Evolutionary conservation across 1,284 basidiomycete species (phyloP).

Genomic region (Apiotrichum domesticum): DNA sequence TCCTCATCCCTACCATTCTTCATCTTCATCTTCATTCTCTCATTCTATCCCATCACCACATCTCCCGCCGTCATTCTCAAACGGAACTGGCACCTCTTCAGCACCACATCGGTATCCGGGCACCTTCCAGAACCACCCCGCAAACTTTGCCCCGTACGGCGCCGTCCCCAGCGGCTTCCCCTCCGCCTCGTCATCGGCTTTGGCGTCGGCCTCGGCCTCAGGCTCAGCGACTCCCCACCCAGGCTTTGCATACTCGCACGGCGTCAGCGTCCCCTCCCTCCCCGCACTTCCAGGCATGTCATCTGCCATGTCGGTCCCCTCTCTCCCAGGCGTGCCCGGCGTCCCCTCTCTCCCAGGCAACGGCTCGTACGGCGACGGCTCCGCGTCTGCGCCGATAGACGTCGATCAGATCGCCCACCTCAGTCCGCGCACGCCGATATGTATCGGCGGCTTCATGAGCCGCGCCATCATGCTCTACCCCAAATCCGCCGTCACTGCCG

Average conservation of each 20-base stretch:
- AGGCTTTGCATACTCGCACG: too few relatives aligned
- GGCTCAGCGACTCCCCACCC: not conserved
- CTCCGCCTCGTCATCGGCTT: too few relatives aligned
- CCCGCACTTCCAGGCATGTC: not conserved
- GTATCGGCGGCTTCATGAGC: conserved; percentile 76
- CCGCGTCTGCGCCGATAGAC: conserved; percentile 28
- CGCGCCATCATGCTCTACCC: conserved; percentile 82
- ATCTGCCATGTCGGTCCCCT: not conserved
- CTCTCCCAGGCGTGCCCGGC: not conserved
- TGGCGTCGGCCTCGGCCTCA: not conserved
- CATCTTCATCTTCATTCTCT: not conserved
- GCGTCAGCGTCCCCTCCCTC: not conserved
- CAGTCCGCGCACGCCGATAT: conserved; percentile 51
- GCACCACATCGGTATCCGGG: too few relatives aligned
- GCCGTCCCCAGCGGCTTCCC: not conserved
- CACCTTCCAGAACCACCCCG: not conserved
- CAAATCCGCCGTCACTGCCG: conserved; percentile 60
- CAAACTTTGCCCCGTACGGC: not conserved
- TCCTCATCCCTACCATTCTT: not conserved
- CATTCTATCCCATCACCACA: not conserved
- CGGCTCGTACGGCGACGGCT: conserved; percentile 5
- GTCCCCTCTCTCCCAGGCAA: not conserved
- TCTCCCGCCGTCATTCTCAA: not conserved
- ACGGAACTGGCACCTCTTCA: too few relatives aligned
- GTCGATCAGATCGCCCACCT: conserved; percentile 26